Evolutionary conservation across 176 grass and related monocot species (phyloP).

Genomic region (Hordeum marinum): DNA sequence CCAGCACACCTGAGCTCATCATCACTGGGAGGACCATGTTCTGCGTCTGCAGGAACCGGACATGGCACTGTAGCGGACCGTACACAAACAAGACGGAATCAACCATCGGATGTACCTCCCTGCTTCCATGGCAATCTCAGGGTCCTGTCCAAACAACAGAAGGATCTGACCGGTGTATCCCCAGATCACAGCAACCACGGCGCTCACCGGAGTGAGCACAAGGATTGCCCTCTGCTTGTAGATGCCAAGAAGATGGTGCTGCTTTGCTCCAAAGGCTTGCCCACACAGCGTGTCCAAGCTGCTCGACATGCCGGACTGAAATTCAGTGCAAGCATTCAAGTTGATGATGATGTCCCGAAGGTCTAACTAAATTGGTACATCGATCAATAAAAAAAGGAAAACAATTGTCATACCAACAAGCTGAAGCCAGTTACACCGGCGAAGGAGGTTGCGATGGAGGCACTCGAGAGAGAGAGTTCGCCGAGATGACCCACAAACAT

Average conservation of each 20-base stretch:
- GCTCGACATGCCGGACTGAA: constrained; percentile 34
- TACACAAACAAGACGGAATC: constrained; percentile 54
- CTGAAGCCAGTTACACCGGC: constrained; percentile 40
- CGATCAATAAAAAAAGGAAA: too few species aligned
- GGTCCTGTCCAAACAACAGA: constrained; percentile 52
- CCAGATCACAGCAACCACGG: constrained; percentile 38
- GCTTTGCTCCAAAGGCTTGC: constrained; percentile 61
- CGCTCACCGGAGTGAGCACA: constrained; percentile 44
- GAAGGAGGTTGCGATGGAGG: constrained; percentile 48
- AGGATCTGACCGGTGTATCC: constrained; percentile 52
- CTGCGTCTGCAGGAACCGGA: constrained; percentile 57
- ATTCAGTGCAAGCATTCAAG: not conserved
- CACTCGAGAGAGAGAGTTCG: constrained; percentile 37
- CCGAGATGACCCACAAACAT: constrained; percentile 43
- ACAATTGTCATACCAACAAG: constrained; percentile 12
- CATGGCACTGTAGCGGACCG: constrained; percentile 44
- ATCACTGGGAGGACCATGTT: constrained; percentile 58
- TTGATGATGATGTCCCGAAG: not conserved
- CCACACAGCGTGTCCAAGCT: constrained; percentile 55
- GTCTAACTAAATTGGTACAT: not conserved
- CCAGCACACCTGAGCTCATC: constrained; percentile 73
- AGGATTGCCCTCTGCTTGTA: constrained; percentile 66
- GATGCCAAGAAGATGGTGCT: constrained; percentile 49
- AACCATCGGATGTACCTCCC: constrained; percentile 58
- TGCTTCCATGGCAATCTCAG: constrained; percentile 47